Evolutionary conservation across 2,329 filamentous ascomycete species (phyloP).

Genomic region (Thelonectria rubi): DNA sequence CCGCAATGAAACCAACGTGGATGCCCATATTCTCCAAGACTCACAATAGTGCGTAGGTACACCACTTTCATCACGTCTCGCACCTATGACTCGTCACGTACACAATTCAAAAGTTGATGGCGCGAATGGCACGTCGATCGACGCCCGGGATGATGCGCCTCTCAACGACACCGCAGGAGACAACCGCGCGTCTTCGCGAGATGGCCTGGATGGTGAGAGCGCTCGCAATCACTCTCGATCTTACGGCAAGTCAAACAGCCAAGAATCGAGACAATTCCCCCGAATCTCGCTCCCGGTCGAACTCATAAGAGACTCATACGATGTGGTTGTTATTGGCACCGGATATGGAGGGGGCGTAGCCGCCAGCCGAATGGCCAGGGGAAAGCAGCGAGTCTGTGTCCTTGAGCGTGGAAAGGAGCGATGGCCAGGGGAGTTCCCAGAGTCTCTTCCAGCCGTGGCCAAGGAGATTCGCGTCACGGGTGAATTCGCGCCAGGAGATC

Average conservation of each 20-base stretch:
- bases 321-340: slow-evolving; percentile 73
- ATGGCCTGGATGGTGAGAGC: not conserved
- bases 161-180: not conserved
- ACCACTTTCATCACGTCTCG: too few species aligned
- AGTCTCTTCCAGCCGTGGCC: slow-evolving; percentile 54
- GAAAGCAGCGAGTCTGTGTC: slow-evolving; percentile 66
- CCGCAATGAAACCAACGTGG: too few species aligned
- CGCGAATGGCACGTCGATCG: not conserved
- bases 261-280: slow-evolving; percentile 50
- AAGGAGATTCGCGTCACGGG: slow-evolving; percentile 67
- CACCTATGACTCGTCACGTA: too few species aligned
- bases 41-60: too few species aligned
- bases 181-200: not conserved
- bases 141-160: not conserved
- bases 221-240: not conserved
- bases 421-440: slow-evolving; percentile 73
- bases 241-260: slow-evolving; percentile 1
- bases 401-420: slow-evolving; percentile 71
- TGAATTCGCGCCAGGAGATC: slow-evolving; percentile 47
- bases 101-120: not conserved
- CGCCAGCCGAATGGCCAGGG: slow-evolving; percentile 69
- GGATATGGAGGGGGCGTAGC: slow-evolving; percentile 75
- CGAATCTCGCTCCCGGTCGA: slow-evolving; percentile 66
- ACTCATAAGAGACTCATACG: slow-evolving; percentile 65
- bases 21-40: too few species aligned